Base-by-base conservation (phyloP, 176 grass and related monocot species). In the Zizania latifolia region DNA sequence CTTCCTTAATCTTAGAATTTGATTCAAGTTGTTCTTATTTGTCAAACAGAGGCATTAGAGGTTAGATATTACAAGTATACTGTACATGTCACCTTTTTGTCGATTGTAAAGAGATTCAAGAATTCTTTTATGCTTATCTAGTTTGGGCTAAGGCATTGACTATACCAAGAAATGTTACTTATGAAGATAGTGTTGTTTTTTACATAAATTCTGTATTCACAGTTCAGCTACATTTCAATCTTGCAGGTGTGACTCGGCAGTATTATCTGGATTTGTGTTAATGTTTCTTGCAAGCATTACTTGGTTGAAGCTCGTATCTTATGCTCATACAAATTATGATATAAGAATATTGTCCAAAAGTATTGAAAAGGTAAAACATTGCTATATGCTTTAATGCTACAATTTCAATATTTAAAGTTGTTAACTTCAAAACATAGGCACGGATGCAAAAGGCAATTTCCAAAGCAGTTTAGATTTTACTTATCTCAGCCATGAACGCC, bases 301-400 rank as follows among this genome's bases (percentile, higher is more conserved):
- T 81, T 99, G 89, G 89, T 76, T 99, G 81, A 99, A 99, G 89
- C 91, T 99, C 66, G 84, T 99, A 27, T 99, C 95, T 37, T 99
- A 86, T 84, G 95, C 84, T 41, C 95, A 99, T 86, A 94, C 91
- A 82, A 99, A 90, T 78, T 90, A 94, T 86, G 95, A 99, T 92
- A 94, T 99, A 71, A 92, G 95, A 71, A 12, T 39, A 65, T 67
- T 99, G 36, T 84, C 82, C 9, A 88, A 80, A 81, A 87, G 77
- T 81, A 71, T 77, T 74, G 86, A 99, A 56, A 92, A 94, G 95
- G 95, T 99, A 89, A 78, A 56, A 4, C 44, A 29, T 60, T 40
- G 43, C 14, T 55, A 26, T 60, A 13, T 43, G 23, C 37, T 81
- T 81, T 19, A 68, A 6, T 62, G 48, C n/a, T 26, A 16, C 27